A percentile compares a stretch with the other conserved stretches of the same genome.
These are phyloP conservation scores for Dioscorea alata DNA, from an alignment of 106 monocot genomes.

Conservation along the genomic window DNA sequence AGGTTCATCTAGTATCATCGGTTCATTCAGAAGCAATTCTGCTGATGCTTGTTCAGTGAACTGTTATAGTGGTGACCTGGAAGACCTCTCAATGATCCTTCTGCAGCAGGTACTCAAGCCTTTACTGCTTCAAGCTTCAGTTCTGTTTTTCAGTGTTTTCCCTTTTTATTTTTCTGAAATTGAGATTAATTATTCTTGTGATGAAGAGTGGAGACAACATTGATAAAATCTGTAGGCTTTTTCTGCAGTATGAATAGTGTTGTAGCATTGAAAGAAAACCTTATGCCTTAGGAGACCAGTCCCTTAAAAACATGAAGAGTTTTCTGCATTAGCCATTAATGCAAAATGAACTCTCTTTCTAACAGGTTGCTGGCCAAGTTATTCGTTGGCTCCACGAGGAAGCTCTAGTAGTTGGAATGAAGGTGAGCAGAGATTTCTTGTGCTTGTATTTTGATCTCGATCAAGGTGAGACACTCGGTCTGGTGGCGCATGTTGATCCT, in stretches of 20 bases:
- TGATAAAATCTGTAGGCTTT: too few species aligned
- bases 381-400: conserved; percentile 92
- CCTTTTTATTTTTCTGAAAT: too few species aligned
- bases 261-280: too few species aligned
- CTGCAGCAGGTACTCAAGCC: conserved; percentile 69
- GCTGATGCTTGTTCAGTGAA: conserved; percentile 24
- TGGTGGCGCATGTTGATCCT: conserved; percentile 65
- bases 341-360: neutral
- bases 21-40: conserved; percentile 46
- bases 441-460: conserved; percentile 61
- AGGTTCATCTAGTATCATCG: conserved; percentile 52
- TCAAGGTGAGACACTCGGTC: conserved; percentile 61
- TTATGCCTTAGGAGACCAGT: too few species aligned
- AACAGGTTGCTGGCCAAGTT: conserved; percentile 80
- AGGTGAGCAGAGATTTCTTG: conserved; percentile 61
- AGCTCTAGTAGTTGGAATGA: conserved; percentile 66
- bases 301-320: too few species aligned
- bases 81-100: conserved; percentile 77
- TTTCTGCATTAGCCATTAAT: too few species aligned
- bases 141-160: neutral
- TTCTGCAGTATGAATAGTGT: too few species aligned
- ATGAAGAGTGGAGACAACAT: too few species aligned
- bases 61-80: conserved; percentile 68
- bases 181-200: too few species aligned
- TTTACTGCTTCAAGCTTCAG: neutral